Evolutionary conservation across 345 rosid genomes (phyloP).

Genomic region (Excoecaria cochinchinensis): DNA sequence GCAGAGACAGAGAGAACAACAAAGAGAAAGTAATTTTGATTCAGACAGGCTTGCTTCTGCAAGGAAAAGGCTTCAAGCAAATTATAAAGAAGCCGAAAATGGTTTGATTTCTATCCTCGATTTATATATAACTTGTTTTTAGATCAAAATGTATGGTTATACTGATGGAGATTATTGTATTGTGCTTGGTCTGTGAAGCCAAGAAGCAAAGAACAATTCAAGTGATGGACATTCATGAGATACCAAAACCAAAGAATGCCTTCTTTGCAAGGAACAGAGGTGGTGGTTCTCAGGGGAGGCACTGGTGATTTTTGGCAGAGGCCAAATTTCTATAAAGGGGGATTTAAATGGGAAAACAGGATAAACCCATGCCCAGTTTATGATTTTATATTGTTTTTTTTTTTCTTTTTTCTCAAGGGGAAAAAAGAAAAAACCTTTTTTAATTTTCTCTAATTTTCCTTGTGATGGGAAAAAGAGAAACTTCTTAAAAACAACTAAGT

Average conservation of each 20-base stretch:
- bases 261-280: constrained; percentile 87
- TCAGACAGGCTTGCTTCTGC: constrained; percentile 67
- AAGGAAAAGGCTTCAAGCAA: constrained; percentile 81
- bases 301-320: constrained; percentile 52
- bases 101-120: constrained; percentile 44
- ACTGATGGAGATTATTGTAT: too few relatives aligned
- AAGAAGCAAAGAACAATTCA: constrained; percentile 98
- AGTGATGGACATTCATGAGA: constrained; percentile 97
- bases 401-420: too few relatives aligned
- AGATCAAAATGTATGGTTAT: too few relatives aligned
- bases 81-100: constrained; percentile 86
- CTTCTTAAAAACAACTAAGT: too few relatives aligned
- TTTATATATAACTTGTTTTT: too few relatives aligned
- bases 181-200: constrained; percentile 51
- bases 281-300: constrained; percentile 86
- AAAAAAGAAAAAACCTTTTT: too few relatives aligned
- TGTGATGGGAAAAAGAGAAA: too few relatives aligned
- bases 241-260: constrained; percentile 92
- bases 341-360: too few relatives aligned
- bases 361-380: too few relatives aligned
- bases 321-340: too few relatives aligned
- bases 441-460: too few relatives aligned
- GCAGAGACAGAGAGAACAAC: constrained; percentile 75
- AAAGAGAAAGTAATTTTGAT: constrained; percentile 52
- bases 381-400: too few relatives aligned